Evolutionary conservation across 192 early-diverging fungal species (phyloP).

Genomic region (Dispira parvispora): DNA sequence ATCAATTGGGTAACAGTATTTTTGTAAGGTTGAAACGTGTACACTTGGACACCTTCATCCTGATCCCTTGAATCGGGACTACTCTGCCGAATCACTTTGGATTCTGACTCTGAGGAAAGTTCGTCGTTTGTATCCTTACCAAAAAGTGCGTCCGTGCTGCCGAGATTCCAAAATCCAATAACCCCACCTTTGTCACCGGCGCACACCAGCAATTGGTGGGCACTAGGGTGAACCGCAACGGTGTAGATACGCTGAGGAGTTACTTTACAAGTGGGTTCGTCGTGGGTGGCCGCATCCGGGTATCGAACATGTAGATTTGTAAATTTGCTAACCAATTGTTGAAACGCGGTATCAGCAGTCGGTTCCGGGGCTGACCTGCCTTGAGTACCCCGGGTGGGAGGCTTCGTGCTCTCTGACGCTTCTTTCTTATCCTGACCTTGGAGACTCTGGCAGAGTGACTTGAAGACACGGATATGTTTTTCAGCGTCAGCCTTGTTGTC

Average conservation of each 20-base stretch:
- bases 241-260: constrained; percentile 26
- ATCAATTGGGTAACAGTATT: constrained; percentile 29
- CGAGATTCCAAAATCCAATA: constrained; percentile 41
- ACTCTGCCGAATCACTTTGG: neutral
- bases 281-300: constrained; percentile 14
- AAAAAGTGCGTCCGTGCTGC: constrained; percentile 11
- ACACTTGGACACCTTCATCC: constrained; percentile 30
- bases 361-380: neutral
- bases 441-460: neutral
- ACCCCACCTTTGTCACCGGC: constrained; percentile 31
- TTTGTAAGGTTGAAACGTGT: constrained; percentile 32
- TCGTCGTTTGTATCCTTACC: neutral
- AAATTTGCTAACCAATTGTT: constrained; percentile 10
- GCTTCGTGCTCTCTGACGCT: neutral
- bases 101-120: neutral
- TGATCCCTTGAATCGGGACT: constrained; percentile 9
- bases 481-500: neutral
- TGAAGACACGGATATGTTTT: neutral
- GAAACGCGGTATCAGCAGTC: neutral
- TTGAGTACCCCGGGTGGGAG: neutral
- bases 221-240: constrained; percentile 36
- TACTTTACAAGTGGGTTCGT: constrained; percentile 28
- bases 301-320: constrained; percentile 16
- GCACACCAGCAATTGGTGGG: constrained; percentile 29
- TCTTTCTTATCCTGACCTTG: neutral